Evolutionary conservation across 257 asterid genomes (phyloP), one percentile per base, ranked within the genome.

Genomic region (Gentiana straminea): DNA sequence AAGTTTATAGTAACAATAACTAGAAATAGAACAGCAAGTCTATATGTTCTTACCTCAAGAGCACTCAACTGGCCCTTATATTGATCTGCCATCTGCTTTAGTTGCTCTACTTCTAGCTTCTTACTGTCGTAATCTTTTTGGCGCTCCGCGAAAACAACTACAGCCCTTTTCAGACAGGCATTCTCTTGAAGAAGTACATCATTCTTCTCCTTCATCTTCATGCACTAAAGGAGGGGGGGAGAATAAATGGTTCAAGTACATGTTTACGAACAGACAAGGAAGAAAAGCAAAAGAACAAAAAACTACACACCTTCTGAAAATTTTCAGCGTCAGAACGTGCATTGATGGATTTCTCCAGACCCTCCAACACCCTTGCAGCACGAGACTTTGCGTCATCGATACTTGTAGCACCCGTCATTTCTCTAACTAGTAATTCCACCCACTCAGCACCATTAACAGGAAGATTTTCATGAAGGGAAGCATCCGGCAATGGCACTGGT

Each of bases 361-460:
- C 71, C 81, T 80, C 89, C 60, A 90, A 66, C 54, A 86, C 75
- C 24, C 65, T 67, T 0, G 86, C 57, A 2, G 85, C 88, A 12
- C 94, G 83, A 47, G 68, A 55, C 70, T 70, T 82, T 55, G 94
- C 97, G 61, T 90, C 94, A 62, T 84, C 89, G 13, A 87, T 60
- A 75, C 79, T 90, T 36, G 78, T 71, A 66, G 97, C 86, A 59
- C 54, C 69, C 64, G 59, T 67, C 94, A 90, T 79, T 79, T 90
- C 94, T 52, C 54, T 71, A 60, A 90, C 88, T 59, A 90, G 50
- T 51, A 83, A 66, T 65, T 89, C 88, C 55, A 86, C 93, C 96
- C 96, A 86, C 54, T 77, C 85, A 0, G 80, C 79, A 63, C 97
- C 97, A 67, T 77, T 79, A 51, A 9, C 70, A n/a, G 90, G 88